Percentiles rank a stretch among this genome's conserved stretches.
Evolutionary conservation across 177 flowering plant species (phyloP).

Genomic region (Tripterygium wilfordii): DNA sequence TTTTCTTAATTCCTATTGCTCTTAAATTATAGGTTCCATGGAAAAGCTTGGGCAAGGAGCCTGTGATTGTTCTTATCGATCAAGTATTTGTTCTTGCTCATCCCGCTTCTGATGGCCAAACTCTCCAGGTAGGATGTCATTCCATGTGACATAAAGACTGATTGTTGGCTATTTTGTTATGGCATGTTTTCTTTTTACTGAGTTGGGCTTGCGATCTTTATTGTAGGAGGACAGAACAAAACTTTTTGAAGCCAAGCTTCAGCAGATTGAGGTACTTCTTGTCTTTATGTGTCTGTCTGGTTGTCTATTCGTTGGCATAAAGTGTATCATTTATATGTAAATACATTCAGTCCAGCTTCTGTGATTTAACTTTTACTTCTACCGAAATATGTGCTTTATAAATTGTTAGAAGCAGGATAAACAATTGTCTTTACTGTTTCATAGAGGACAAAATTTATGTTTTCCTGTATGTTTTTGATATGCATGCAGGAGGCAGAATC

Average conservation of each 20-base stretch:
- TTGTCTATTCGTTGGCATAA: background rate
- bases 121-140: slow-evolving; percentile 47
- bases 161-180: slow-evolving; percentile 2
- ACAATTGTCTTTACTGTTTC: background rate
- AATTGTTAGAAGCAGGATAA: background rate
- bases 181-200: background rate
- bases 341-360: no score
- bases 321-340: no score
- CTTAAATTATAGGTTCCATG: slow-evolving; percentile 79
- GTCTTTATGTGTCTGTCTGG: background rate
- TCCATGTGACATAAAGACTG: slow-evolving; percentile 2
- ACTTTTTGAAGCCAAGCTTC: slow-evolving; percentile 87
- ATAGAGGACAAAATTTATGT: background rate
- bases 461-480: no score
- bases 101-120: slow-evolving; percentile 70
- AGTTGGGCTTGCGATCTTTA: background rate
- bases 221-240: slow-evolving; percentile 67
- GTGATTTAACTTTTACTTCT: no score
- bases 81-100: slow-evolving; percentile 90
- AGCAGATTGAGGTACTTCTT: slow-evolving; percentile 77
- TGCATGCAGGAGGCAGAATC: slow-evolving; percentile 77
- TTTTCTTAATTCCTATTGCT: background rate
- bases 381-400: background rate
- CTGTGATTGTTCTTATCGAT: slow-evolving; percentile 93
- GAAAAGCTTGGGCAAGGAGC: slow-evolving; percentile 99